Percentiles rank a stretch among this genome's conserved stretches.
phyloP scores from a whole-genome alignment of 2,329 filamentous ascomycete species.

The Magnaporthiopsis rhizophila region DNA sequence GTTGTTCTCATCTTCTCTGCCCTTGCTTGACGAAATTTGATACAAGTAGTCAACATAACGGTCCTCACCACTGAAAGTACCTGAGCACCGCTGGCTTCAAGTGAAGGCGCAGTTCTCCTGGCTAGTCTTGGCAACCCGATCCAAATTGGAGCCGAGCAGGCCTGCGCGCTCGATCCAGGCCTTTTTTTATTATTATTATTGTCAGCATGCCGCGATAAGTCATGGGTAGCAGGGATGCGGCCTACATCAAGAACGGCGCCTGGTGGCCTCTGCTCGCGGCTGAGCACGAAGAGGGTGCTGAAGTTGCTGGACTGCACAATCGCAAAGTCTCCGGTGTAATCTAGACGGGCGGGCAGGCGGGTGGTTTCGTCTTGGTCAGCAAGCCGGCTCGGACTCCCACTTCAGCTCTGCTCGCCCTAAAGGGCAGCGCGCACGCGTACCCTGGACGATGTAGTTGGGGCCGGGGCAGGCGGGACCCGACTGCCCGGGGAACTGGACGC shows the following conservation, averaged over 20 bases:
- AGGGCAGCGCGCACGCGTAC: conserved; percentile 9
- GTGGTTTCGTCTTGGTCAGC: background rate
- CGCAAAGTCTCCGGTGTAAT: conserved; percentile 23
- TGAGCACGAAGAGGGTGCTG: conserved; percentile 24
- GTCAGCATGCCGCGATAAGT: background rate
- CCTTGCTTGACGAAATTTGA: background rate
- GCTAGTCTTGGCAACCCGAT: conserved; percentile 1
- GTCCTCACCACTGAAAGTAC: background rate
- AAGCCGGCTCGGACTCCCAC: background rate
- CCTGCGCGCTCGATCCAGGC: conserved; percentile 4
- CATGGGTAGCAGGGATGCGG: no score
- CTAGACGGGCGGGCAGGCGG: conserved; percentile 8
- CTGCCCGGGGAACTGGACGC: conserved; percentile 24
- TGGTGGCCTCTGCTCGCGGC: conserved; percentile 20
- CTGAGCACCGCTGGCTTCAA: background rate
- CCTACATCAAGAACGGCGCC: conserved; percentile 20
- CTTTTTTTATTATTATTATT: background rate
- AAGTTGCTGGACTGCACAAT: conserved; percentile 25
- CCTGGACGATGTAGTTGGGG: conserved; percentile 26
- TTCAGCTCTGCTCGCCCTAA: no score
- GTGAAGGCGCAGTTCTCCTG: conserved; percentile 4
- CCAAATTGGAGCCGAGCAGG: background rate
- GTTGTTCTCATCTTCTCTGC: background rate
- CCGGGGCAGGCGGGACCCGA: conserved; percentile 20
- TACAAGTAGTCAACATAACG: no score